These are phyloP conservation scores for Alopecurus myosuroides DNA, from an alignment of 176 grass and related monocot genomes.

Conservation along the genomic window DNA sequence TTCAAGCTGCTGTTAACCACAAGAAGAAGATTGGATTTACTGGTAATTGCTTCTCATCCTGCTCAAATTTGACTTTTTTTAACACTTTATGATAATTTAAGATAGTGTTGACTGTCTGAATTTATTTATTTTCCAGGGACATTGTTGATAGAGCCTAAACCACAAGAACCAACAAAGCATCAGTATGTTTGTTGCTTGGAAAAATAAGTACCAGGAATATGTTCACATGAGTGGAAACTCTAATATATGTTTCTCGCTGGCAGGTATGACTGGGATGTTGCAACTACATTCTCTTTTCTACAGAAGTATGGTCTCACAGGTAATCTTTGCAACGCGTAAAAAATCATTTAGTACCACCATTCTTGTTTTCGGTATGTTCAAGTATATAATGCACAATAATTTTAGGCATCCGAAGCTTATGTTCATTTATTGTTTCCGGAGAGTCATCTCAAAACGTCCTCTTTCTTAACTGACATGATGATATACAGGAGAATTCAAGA, in stretches of 20 bases:
- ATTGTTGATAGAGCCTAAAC: constrained; percentile 91
- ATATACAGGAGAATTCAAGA: constrained; percentile 83
- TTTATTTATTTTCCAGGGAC: constrained; percentile 46
- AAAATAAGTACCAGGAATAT: background rate
- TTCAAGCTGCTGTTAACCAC: constrained; percentile 84
- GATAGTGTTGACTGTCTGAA: background rate
- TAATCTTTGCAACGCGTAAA: constrained; percentile 15
- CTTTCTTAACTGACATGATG: background rate
- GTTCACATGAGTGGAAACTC: background rate
- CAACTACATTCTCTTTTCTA: constrained; percentile 85
- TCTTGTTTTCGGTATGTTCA: background rate
- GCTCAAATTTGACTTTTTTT: background rate
- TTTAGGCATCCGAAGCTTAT: background rate
- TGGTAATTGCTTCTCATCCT: constrained; percentile 35
- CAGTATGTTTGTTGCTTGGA: constrained; percentile 56
- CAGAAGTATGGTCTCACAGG: constrained; percentile 93
- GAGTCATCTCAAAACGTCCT: background rate
- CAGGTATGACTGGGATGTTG: constrained; percentile 99
- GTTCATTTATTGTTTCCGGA: background rate
- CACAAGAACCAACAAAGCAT: constrained; percentile 97
- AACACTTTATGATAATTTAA: background rate
- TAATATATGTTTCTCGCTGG: constrained; percentile 23
- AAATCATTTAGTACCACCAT: background rate
- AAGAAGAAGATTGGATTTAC: constrained; percentile 97
- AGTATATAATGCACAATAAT: background rate